Conservation (phyloP, 108 stramenopile species). For the Aurantiochytrium sp. region DNA sequence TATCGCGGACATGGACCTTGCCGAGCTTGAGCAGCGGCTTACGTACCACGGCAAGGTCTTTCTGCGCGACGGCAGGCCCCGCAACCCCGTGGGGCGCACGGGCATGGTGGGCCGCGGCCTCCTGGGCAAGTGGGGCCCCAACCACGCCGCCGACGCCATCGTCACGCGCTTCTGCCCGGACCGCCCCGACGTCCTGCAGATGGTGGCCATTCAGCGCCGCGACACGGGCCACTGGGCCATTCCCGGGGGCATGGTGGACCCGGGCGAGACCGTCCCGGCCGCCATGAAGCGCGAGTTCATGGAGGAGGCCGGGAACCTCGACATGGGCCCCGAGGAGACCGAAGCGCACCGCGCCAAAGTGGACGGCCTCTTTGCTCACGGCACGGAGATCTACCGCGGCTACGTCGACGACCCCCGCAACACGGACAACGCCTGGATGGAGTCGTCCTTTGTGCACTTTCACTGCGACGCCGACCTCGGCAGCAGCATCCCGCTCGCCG, state of each 20-base stretch:
- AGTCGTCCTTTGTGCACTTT: neutral
- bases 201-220: neutral
- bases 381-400: neutral
- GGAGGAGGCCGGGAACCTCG: neutral
- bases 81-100: slow-evolving; percentile 11
- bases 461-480: neutral
- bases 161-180: neutral
- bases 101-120: slow-evolving; percentile 13
- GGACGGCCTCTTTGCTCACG: neutral
- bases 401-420: slow-evolving; percentile 9
- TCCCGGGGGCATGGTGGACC: slow-evolving; percentile 16
- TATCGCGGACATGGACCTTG: neutral
- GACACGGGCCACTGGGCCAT: slow-evolving; percentile 17
- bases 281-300: slow-evolving; percentile 24
- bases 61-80: neutral
- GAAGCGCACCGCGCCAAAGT: neutral
- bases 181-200: neutral
- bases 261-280: neutral
- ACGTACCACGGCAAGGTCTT: slow-evolving; percentile 15
- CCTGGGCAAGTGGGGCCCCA: slow-evolving; percentile 6
- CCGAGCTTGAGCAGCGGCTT: neutral
- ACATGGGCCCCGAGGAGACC: neutral
- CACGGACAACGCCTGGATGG: slow-evolving; percentile 28
- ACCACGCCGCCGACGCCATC: slow-evolving; percentile 17
- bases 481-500: neutral